A percentile compares a stretch with the other conserved stretches of the same genome.
Conservation (phyloP, 108 stramenopile species). For the Licmophora abbreviata region DNA sequence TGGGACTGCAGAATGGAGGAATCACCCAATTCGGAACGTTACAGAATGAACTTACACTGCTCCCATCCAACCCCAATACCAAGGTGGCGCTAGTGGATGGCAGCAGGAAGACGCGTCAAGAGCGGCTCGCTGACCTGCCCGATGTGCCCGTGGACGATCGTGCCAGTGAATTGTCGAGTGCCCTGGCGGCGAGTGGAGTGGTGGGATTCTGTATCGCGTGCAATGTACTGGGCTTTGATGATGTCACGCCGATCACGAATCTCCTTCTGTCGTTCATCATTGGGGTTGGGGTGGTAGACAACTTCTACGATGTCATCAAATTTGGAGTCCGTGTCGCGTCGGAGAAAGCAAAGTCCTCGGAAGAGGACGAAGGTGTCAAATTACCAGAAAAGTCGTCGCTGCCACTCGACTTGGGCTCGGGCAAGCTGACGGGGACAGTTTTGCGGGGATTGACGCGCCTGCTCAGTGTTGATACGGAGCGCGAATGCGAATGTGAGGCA, state of each 20-base stretch:
- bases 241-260: constrained; percentile 44
- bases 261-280: constrained; percentile 41
- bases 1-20: constrained; percentile 44
- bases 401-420: constrained; percentile 74
- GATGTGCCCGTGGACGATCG: constrained; percentile 79
- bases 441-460: constrained; percentile 81
- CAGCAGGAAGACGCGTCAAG: constrained; percentile 29
- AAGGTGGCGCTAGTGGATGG: constrained; percentile 32
- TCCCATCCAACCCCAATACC: constrained; percentile 28
- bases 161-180: constrained; percentile 62
- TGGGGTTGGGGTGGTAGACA: constrained; percentile 57
- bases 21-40: constrained; percentile 52
- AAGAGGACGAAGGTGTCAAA: constrained; percentile 14
- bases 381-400: constrained; percentile 56
- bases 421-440: constrained; percentile 57
- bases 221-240: constrained; percentile 55
- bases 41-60: constrained; percentile 37
- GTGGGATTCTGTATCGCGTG: constrained; percentile 58
- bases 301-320: constrained; percentile 74
- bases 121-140: constrained; percentile 41
- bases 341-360: constrained; percentile 37
- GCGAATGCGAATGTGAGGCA: constrained; percentile 91
- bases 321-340: constrained; percentile 37
- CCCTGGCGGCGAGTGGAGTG: constrained; percentile 47
- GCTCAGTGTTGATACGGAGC: constrained; percentile 78